A percentile compares a stretch with the other conserved stretches of the same genome.
Conservation (phyloP, 1,284 basidiomycete genomes). For the Tilletia horrida region DNA sequence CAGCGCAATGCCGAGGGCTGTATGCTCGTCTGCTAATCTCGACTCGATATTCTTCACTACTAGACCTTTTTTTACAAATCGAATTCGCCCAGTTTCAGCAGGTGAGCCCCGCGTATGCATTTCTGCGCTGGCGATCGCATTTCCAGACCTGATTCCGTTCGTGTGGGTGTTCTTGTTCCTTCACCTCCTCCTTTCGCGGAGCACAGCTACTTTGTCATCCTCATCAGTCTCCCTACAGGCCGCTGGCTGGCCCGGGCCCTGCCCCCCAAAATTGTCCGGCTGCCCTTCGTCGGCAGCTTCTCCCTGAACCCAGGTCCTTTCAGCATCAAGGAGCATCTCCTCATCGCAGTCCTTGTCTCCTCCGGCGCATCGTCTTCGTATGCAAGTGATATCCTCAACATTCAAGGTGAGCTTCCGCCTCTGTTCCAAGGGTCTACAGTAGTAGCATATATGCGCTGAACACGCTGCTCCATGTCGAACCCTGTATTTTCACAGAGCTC, state of each 20-base stretch:
- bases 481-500: conserved; percentile 42
- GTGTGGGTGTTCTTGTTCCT: conserved; percentile 21
- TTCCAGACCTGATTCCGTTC: background rate
- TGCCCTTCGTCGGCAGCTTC: conserved; percentile 41
- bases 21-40: background rate
- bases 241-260: conserved; percentile 53
- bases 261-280: conserved; percentile 47
- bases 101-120: background rate
- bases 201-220: conserved; percentile 61
- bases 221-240: conserved; percentile 58
- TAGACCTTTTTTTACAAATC: conserved; percentile 39
- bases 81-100: conserved; percentile 28
- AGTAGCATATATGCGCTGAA: too few species aligned
- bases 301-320: conserved; percentile 60
- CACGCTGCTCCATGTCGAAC: too few species aligned
- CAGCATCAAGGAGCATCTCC: conserved; percentile 57
- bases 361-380: conserved; percentile 56
- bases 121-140: background rate
- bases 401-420: conserved; percentile 28
- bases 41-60: background rate
- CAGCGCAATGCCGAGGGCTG: too few species aligned
- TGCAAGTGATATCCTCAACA: conserved; percentile 54
- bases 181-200: conserved; percentile 58
- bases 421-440: background rate
- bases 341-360: conserved; percentile 58